Evolutionary conservation across 805 yeast species (phyloP).

Genomic region (Candida ovalis): DNA sequence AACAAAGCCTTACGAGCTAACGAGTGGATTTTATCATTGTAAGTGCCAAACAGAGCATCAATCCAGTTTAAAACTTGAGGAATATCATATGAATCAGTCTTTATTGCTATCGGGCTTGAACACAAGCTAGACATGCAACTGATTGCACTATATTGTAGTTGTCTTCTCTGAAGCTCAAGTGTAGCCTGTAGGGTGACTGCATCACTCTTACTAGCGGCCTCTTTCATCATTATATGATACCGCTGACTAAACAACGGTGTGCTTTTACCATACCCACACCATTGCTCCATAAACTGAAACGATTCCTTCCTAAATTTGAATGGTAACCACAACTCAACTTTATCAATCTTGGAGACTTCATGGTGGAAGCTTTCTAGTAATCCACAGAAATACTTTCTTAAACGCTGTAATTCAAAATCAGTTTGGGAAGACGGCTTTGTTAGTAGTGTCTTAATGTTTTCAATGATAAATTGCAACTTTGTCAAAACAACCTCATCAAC

Average conservation of each 20-base stretch:
- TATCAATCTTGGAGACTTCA: slow-evolving; percentile 44
- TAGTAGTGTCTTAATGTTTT: slow-evolving; percentile 53
- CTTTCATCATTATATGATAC: slow-evolving; percentile 52
- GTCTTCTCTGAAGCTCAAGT: slow-evolving; percentile 72
- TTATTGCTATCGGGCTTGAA: slow-evolving; percentile 61
- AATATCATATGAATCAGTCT: slow-evolving; percentile 60
- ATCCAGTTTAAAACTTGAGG: slow-evolving; percentile 73
- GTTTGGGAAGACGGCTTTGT: slow-evolving; percentile 55
- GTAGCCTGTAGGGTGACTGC: slow-evolving; percentile 61
- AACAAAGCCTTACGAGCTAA: slow-evolving; percentile 70
- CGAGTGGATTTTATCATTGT: slow-evolving; percentile 52
- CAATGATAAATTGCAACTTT: slow-evolving; percentile 58
- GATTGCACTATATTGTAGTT: slow-evolving; percentile 65
- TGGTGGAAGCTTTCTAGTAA: slow-evolving; percentile 70
- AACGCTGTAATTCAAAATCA: slow-evolving; percentile 66
- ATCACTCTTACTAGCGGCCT: slow-evolving; percentile 33
- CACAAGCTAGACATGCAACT: slow-evolving; percentile 84
- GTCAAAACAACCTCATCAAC: slow-evolving; percentile 67
- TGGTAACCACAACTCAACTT: slow-evolving; percentile 62
- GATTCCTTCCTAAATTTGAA: slow-evolving; percentile 82
- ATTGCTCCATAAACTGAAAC: slow-evolving; percentile 78
- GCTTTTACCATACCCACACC: slow-evolving; percentile 89
- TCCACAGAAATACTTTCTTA: slow-evolving; percentile 81
- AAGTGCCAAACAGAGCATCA: slow-evolving; percentile 60
- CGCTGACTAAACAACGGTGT: slow-evolving; percentile 60